Conservation (phyloP, 306 rosid genomes). For the Pyrus betulifolia region DNA sequence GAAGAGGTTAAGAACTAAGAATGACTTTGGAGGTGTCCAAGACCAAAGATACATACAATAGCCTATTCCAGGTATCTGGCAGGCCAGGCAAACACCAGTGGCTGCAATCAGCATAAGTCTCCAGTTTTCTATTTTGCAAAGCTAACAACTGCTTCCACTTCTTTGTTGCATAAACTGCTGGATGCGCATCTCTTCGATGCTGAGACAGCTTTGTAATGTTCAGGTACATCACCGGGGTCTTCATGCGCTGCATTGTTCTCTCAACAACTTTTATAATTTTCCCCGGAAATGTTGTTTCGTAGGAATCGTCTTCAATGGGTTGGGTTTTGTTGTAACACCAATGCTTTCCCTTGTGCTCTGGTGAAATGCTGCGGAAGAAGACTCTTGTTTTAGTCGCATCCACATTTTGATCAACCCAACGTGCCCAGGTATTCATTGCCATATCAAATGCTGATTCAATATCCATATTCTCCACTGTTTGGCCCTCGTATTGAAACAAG, state of each 20-base stretch:
- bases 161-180: conserved; percentile 12
- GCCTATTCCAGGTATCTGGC: conserved; percentile 45
- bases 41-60: conserved; percentile 20
- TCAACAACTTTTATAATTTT: conserved; percentile 11
- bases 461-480: conserved; percentile 21
- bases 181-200: conserved; percentile 32
- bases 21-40: conserved; percentile 1
- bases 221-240: conserved; percentile 26
- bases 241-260: conserved; percentile 22
- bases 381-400: conserved; percentile 22
- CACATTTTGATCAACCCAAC: conserved; percentile 30
- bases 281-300: neutral
- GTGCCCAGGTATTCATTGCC: conserved; percentile 38
- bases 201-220: conserved; percentile 31
- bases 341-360: conserved; percentile 37
- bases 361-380: conserved; percentile 39
- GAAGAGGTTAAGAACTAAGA: neutral
- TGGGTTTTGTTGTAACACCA: conserved; percentile 32
- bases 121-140: neutral
- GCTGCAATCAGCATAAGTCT: conserved; percentile 28
- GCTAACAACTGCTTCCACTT: conserved; percentile 11
- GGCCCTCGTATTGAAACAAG: conserved; percentile 10
- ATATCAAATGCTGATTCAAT: conserved; percentile 16
- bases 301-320: conserved; percentile 18
- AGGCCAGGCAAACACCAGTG: conserved; percentile 47